These are phyloP conservation scores for Pistacia atlantica DNA, from an alignment of 345 rosid species.

Conservation along the genomic window DNA sequence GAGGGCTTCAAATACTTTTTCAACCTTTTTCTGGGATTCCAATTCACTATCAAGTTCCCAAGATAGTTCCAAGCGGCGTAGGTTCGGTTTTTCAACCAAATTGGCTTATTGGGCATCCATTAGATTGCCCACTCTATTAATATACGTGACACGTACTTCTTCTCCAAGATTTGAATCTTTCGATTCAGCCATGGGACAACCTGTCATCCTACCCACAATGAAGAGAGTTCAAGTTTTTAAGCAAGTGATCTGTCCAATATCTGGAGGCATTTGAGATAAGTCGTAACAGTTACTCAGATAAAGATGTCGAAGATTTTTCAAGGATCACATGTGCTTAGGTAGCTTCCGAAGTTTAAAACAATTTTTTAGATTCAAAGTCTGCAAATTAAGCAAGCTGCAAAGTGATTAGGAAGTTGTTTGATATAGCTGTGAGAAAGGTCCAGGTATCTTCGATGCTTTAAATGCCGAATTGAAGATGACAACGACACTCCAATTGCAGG, in stretches of 20 bases:
- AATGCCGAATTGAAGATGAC: no score
- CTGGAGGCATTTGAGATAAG: slow-evolving; percentile 6
- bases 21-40: not conserved
- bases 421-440: not conserved
- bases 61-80: not conserved
- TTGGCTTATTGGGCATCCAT: slow-evolving; percentile 22
- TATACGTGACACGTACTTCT: slow-evolving; percentile 9
- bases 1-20: slow-evolving; percentile 10
- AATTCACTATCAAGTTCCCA: not conserved
- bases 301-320: slow-evolving; percentile 14
- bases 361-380: not conserved
- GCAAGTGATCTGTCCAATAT: slow-evolving; percentile 5
- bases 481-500: no score
- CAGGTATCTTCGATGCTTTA: slow-evolving; percentile 12
- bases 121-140: not conserved
- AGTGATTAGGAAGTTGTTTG: slow-evolving; percentile 3
- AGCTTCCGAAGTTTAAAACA: not conserved
- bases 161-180: slow-evolving; percentile 15
- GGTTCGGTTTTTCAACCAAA: slow-evolving; percentile 17
- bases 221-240: slow-evolving; percentile 17
- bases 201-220: slow-evolving; percentile 12
- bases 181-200: slow-evolving; percentile 4
- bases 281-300: not conserved
- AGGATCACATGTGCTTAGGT: slow-evolving; percentile 1
- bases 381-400: slow-evolving; percentile 11